phyloP scores from a whole-genome alignment of 305 asterid genomes.

The Solanum hybrid region DNA sequence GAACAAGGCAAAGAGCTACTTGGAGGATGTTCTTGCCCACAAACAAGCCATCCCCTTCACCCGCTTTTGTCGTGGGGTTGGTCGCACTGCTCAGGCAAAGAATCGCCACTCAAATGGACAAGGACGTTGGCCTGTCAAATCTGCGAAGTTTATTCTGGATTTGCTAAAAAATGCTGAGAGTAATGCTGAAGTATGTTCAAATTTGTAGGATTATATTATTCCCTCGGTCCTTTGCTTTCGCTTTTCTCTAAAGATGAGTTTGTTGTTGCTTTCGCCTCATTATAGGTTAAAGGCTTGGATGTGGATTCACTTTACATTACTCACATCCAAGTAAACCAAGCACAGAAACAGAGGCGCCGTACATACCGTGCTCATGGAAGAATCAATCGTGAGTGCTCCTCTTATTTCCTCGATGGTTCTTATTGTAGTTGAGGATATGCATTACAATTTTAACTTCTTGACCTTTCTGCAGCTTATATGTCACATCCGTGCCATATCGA shows the following conservation, averaged over 20 bases:
- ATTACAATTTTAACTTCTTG: not conserved
- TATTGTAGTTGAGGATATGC: not conserved
- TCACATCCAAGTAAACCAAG: constrained; percentile 69
- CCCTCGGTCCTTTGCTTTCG: not conserved
- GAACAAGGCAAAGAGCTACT: constrained; percentile 51
- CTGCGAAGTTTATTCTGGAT: constrained; percentile 52
- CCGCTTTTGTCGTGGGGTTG: constrained; percentile 61
- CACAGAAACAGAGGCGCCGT: constrained; percentile 59
- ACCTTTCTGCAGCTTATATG: constrained; percentile 40
- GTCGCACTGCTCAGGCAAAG: constrained; percentile 63
- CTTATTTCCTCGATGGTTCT: not conserved
- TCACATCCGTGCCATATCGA: constrained; percentile 67
- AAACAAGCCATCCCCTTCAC: constrained; percentile 71
- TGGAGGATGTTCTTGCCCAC: constrained; percentile 61
- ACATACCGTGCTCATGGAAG: constrained; percentile 70
- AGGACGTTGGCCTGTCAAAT: constrained; percentile 66
- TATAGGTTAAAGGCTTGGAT: constrained; percentile 63
- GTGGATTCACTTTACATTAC: constrained; percentile 58
- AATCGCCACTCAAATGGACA: constrained; percentile 63
- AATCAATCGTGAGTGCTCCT: constrained; percentile 41
- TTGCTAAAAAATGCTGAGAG: constrained; percentile 65
- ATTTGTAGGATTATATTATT: not conserved
- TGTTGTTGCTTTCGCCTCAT: not conserved
- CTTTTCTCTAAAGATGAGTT: not conserved
- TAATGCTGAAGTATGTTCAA: constrained; percentile 43